Base-by-base conservation (phyloP, 2,329 filamentous ascomycete genomes). In the Colletotrichum incanum region DNA sequence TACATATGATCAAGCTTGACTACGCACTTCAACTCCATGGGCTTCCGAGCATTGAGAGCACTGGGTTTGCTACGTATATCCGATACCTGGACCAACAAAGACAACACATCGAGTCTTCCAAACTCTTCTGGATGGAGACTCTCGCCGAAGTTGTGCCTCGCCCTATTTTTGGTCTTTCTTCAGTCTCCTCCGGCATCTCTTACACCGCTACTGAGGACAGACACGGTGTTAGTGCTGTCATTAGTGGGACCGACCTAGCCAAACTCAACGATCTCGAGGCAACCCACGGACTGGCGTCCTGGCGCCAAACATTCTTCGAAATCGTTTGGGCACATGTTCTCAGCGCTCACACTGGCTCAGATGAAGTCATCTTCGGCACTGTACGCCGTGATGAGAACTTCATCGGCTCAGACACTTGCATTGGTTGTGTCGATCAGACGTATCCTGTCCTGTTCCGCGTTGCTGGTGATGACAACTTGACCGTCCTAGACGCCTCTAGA, bases 1-100 rank as follows among this genome's bases (percentile, higher is more conserved):
- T 63, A n/a, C 45, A 63, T n/a, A 54, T 50, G 45, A 63, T 63
- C 47, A 63, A 63, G 47, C 31, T 52, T 28, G 60, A 63, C 47
- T 63, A 39, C 5, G 45, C 47, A 16, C 47, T 63, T 31, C 45
- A 50, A 39, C 5, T 54, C 7, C 47, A 50, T 18, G 60, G 60
- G 9, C 34, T 63, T 11, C 60, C 60, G 7, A 20, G 45, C 47
- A 34, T 63, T 4, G 60, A 63, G 45, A 50, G 31, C 47, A 31
- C 47, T 7, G 47, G 60, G 3, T 63, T 63, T 20, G 60, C 47
- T 11, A 50, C 47, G 16, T 63, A 63, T 28, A n/a, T 28, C 23
- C 45, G 47, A 2, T 54, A 50, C 20, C 16, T 63, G 18, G 34
- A 54, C n/a, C 60, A 49, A 39, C n/a, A 58, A 41, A 58, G 55